Base-by-base conservation (phyloP, 768 basidiomycete genomes). In the Collybia sordida region DNA sequence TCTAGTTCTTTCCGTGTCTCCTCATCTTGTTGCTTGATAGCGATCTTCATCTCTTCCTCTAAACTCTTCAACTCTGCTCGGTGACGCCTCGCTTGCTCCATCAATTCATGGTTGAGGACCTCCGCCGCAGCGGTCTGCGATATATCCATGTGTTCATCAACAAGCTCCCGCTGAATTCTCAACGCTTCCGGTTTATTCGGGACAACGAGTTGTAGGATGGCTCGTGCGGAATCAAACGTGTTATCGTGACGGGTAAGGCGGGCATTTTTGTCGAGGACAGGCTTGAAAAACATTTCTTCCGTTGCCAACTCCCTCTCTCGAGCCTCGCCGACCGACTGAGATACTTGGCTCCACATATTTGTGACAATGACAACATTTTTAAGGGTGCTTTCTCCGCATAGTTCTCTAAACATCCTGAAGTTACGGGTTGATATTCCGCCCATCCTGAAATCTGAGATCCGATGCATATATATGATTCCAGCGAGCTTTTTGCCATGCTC, bases 391-490 rank as follows among this genome's bases (percentile, higher is more conserved):
- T 49, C 48, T 14, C 48, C 48, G 23, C 48, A 49, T 3, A 49
- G 37, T 18, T 49, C 6, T n/a, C 48, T 23, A 27, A 49, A 49
- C 48, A 49, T 49, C 23, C 27, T 49, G 40, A 49, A 49, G 28
- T 49, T 49, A 15, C 48, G 38, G 8, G 48, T 18, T 11, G 48
- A 49, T 21, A 49, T 49, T 4, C 48, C 48, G 25, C 75, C 75
- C 61, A 82, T 69, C 22, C 78, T 63, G 62, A 72, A 66, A 52
- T 80, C 80, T 11, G 69, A 67, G 47, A 81, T 81, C 1, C 78
- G 74, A 56, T 80, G 80, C 64, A 80, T 69, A 60, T 81, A 81
- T 49, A 81, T 75, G 59, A 81, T 72, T 4, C 79, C 79, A 1
- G 76, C 68, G 17, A 81, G 63, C 47, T 68, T 76, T 52, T 67